These are phyloP conservation scores for Karstenula rhodostoma DNA, from an alignment of 2,329 filamentous ascomycete species.

Conservation along the genomic window DNA sequence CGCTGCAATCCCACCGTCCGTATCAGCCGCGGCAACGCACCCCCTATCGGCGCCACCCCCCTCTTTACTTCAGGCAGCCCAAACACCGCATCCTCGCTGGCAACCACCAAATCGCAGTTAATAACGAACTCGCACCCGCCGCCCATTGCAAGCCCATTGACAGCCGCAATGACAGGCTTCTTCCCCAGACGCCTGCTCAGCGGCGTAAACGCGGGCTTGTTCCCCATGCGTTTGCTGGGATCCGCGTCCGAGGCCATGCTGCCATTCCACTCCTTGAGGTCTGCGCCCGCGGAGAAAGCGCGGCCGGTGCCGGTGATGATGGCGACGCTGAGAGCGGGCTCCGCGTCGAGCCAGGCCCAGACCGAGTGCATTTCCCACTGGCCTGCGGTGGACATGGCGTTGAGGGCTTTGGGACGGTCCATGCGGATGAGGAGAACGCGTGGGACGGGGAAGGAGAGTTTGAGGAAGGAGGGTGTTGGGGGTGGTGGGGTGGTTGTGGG, in stretches of 20 bases:
- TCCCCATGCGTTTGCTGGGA: constrained; percentile 30
- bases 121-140: constrained; percentile 36
- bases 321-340: constrained; percentile 52
- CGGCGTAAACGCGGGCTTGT: constrained; percentile 57
- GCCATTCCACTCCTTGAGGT: constrained; percentile 53
- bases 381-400: constrained; percentile 40
- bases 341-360: constrained; percentile 59
- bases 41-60: constrained; percentile 34
- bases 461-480: constrained; percentile 30
- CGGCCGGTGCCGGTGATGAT: constrained; percentile 57
- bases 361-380: constrained; percentile 57
- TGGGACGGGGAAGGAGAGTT: constrained; percentile 52
- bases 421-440: constrained; percentile 58
- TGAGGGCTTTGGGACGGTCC: constrained; percentile 54
- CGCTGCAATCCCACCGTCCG: constrained; percentile 36
- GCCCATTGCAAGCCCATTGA: constrained; percentile 55
- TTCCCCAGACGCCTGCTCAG: constrained; percentile 62
- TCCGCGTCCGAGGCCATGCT: constrained; percentile 28
- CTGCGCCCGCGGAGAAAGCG: constrained; percentile 61
- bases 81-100: constrained; percentile 31
- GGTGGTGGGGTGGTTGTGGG: constrained; percentile 21
- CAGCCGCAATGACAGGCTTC: constrained; percentile 65
- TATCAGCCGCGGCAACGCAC: constrained; percentile 36
- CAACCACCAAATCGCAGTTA: constrained; percentile 40
- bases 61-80: constrained; percentile 39